Evolutionary conservation across 176 grass and related monocot genomes (phyloP), one percentile per base, ranked within the genome.

Genomic region (Oryza punctata): DNA sequence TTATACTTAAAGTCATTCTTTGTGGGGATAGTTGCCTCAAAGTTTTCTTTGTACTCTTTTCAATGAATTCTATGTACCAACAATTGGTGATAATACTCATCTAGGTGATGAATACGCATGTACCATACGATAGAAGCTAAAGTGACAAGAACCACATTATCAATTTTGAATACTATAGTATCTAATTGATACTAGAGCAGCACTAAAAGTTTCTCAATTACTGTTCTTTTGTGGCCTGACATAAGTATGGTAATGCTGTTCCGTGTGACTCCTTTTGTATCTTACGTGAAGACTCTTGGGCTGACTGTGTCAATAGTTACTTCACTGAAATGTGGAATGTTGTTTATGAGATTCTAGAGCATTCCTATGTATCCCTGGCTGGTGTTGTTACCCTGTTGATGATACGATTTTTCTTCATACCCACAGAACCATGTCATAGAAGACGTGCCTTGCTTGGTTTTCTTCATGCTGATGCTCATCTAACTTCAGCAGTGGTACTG

Each of bases 371-470:
- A 38, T 98, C 96, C 45, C 87, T 95, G 50, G 69, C 79, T 35
- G 93, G 90, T 85, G 85, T 85, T 75, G 35, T 90, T 21, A 47
- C 85, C 63, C 83, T 98, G 72, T 83, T 86, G 85, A 60, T 95
- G 72, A 85, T 89, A 84, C 90, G 93, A 79, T 90, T 95, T 89
- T 91, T 93, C 82, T 98, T 98, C 84, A 91, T 98, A 70, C 93
- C 96, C 40, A 98, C 96, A 1, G 95, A 98, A 90, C 65, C 95
- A 38, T 95, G 91, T n/a, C 92, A 89, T 67, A 95, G 83, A 75
- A 98, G 81, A 32, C 96, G 93, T 18, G 77, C 84, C 73, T 76
- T 95, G 82, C 84, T 98, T 72, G 96, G 93, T 60, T 85, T 94
- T 91, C 93, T 98, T 76, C 96, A 98, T 88, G 96, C 87, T 63